Evolutionary conservation across 352 stramenopile species (phyloP).

Genomic region (Peronospora destructor): DNA sequence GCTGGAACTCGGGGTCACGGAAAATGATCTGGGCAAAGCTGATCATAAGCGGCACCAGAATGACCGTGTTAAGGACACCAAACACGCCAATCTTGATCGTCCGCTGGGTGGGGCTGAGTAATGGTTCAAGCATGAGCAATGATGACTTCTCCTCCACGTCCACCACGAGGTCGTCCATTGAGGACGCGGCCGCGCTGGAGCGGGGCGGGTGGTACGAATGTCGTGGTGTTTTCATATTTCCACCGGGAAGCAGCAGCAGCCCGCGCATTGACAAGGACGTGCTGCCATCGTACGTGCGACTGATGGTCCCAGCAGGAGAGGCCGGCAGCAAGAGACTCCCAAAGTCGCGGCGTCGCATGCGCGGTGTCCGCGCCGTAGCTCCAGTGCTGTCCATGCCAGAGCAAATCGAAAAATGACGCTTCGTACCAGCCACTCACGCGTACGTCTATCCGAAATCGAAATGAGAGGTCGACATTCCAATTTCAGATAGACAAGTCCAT

Average conservation of each 20-base stretch:
- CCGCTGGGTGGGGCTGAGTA: conserved; percentile 20
- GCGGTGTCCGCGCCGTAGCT: conserved; percentile 64
- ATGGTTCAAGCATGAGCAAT: conserved; percentile 12
- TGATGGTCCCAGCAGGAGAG: conserved; percentile 22
- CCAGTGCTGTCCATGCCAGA: conserved; percentile 70
- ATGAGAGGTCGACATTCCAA: too few species aligned
- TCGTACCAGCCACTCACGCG: background rate
- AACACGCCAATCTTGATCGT: conserved; percentile 74
- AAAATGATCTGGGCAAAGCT: conserved; percentile 97
- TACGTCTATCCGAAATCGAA: background rate
- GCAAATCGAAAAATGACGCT: background rate
- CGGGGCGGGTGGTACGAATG: conserved; percentile 45
- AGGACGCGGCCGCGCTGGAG: conserved; percentile 5
- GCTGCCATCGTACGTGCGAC: conserved; percentile 34
- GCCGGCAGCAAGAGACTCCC: conserved; percentile 11
- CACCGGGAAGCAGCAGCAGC: conserved; percentile 1
- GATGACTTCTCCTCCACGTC: conserved; percentile 22
- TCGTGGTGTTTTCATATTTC: conserved; percentile 40
- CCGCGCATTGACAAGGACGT: conserved; percentile 19
- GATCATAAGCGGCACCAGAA: conserved; percentile 84
- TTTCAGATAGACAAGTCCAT: too few species aligned
- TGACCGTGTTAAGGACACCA: conserved; percentile 91
- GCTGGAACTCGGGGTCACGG: conserved; percentile 85
- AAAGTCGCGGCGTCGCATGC: conserved; percentile 31
- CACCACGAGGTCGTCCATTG: conserved; percentile 27